A percentile compares a stretch with the other conserved stretches of the same genome.
phyloP scores from a whole-genome alignment of 2,329 filamentous ascomycete genomes.

The Pezicula radicicola region DNA sequence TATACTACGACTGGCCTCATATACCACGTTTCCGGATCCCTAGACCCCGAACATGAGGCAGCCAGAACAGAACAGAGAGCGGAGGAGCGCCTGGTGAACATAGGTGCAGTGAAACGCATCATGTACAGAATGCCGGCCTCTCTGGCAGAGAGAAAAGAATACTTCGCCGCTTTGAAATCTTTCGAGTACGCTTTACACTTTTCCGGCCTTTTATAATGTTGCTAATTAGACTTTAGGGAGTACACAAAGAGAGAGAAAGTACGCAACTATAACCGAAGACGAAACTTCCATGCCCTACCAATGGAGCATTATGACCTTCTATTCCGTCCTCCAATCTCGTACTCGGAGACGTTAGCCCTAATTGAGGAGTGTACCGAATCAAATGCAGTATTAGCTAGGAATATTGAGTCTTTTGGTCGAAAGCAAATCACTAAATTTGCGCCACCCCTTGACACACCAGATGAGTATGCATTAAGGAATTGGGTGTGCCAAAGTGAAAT shows the following conservation, averaged over 20 bases:
- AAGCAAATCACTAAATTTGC: constrained; percentile 56
- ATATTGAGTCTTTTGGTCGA: constrained; percentile 70
- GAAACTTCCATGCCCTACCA: constrained; percentile 90
- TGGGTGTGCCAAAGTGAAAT: too few relatives aligned
- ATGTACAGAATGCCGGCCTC: constrained; percentile 39
- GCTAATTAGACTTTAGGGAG: constrained; percentile 31
- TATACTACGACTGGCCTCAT: too few relatives aligned
- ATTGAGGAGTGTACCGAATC: constrained; percentile 86
- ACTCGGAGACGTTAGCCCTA: constrained; percentile 72
- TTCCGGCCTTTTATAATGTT: too few relatives aligned
- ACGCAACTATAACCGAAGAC: constrained; percentile 65
- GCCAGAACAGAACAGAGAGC: neutral
- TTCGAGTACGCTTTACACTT: constrained; percentile 60
- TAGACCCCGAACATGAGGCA: too few relatives aligned
- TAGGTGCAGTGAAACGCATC: too few relatives aligned
- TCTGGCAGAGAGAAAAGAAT: constrained; percentile 74
- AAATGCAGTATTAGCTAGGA: constrained; percentile 80
- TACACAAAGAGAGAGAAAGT: neutral
- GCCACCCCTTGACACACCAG: constrained; percentile 52
- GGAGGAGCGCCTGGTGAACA: too few relatives aligned
- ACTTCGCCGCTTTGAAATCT: constrained; percentile 82
- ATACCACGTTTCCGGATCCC: too few relatives aligned
- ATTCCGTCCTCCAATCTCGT: constrained; percentile 75
- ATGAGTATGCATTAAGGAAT: constrained; percentile 62
- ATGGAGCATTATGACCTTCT: constrained; percentile 81